These are phyloP conservation scores for Suhomyces panamericanus DNA, from an alignment of 1,139 yeast genomes.

Conservation along the genomic window DNA sequence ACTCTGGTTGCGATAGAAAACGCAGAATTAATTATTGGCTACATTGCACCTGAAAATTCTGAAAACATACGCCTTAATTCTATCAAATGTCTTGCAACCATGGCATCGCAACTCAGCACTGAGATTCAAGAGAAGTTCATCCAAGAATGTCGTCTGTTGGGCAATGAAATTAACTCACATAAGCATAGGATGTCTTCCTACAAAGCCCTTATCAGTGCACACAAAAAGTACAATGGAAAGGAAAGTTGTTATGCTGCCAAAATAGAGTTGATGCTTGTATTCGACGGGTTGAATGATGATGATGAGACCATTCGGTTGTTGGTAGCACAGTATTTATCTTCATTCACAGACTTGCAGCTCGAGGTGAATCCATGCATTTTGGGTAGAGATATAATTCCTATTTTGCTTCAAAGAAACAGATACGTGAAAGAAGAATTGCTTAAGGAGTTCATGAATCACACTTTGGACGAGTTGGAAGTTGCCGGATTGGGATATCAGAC, in stretches of 20 bases:
- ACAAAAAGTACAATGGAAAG: neutral
- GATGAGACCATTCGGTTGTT: conserved; percentile 49
- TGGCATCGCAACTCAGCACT: neutral
- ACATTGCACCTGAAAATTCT: neutral
- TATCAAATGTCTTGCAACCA: conserved; percentile 15
- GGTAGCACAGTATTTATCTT: conserved; percentile 37
- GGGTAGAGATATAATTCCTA: conserved; percentile 10
- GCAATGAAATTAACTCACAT: conserved; percentile 45
- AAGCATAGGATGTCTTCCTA: conserved; percentile 51
- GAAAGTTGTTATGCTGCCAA: conserved; percentile 1
- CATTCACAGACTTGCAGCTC: conserved; percentile 19
- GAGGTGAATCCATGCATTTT: conserved; percentile 28
- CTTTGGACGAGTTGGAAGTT: conserved; percentile 1
- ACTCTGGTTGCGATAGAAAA: neutral
- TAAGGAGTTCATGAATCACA: conserved; percentile 1
- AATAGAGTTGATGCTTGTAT: conserved; percentile 10
- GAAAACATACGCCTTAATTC: conserved; percentile 13
- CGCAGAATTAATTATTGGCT: neutral
- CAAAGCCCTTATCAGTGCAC: conserved; percentile 39
- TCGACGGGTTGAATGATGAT: conserved; percentile 54
- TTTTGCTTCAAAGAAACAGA: neutral
- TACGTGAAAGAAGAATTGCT: conserved; percentile 3
- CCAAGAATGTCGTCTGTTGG: conserved; percentile 17
- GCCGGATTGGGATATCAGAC: neutral
- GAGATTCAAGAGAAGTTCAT: conserved; percentile 5